Conservation (phyloP, 139 green algal species). For the Mychonastes homosphaera region DNA sequence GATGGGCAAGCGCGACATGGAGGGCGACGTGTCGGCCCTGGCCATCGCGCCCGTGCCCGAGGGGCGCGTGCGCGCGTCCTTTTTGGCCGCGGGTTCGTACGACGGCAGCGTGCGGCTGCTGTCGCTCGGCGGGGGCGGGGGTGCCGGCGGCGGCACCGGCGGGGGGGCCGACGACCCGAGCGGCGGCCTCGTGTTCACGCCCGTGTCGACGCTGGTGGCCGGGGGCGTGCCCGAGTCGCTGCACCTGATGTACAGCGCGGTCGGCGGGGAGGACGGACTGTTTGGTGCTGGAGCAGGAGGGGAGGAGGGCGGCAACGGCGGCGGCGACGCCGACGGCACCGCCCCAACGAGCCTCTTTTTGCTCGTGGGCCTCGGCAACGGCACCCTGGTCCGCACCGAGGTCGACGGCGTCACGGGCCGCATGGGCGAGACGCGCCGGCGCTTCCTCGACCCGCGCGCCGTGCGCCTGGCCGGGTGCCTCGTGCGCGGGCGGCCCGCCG, state of each 20-base stretch:
- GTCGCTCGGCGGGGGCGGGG: constrained; percentile 66
- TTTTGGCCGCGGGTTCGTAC: constrained; percentile 78
- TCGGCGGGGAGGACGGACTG: not conserved
- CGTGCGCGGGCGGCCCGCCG: constrained; percentile 56
- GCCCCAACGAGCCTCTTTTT: constrained; percentile 84
- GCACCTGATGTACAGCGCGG: not conserved
- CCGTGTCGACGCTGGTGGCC: not conserved
- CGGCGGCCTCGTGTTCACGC: too few relatives aligned
- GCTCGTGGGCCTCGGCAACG: constrained; percentile 83
- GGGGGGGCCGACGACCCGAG: not conserved
- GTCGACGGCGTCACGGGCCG: constrained; percentile 68
- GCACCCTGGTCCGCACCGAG: constrained; percentile 88
- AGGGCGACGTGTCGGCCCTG: constrained; percentile 76
- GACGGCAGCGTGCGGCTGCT: constrained; percentile 84
- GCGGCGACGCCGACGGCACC: constrained; percentile 16
- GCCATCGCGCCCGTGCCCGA: constrained; percentile 73
- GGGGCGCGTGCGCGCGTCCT: constrained; percentile 56
- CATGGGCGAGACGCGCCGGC: constrained; percentile 72
- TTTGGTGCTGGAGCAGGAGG: constrained; percentile 8
- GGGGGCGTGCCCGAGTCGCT: not conserved
- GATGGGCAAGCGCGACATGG: constrained; percentile 85
- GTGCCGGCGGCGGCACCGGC: not conserved
- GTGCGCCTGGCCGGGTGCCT: constrained; percentile 65
- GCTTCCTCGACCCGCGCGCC: constrained; percentile 81
- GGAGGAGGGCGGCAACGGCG: constrained; percentile 23